Evolutionary conservation across 306 rosid species (phyloP), one percentile per base, ranked within the genome.

Genomic region (Malus sieversii): DNA sequence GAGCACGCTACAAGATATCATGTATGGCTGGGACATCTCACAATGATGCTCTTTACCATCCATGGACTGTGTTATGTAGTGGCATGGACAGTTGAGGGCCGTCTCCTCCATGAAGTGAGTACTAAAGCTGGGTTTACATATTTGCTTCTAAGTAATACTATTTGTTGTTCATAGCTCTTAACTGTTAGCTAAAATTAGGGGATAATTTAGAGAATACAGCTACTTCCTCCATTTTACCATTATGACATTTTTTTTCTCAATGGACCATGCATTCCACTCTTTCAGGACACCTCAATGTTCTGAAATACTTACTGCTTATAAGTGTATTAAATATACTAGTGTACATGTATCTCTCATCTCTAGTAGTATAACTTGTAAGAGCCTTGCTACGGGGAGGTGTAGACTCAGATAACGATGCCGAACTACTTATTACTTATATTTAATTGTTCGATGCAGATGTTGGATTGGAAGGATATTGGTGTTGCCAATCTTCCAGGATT

Each of bases 1-100:
- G 98, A 94, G 84, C 97, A 92, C 35, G 98, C 98, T 45, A 77
- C 97, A 30, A 87, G 59, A 75, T 94, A 94, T 79, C 98, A 94
- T 80, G 97, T 94, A 6, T 94, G 98, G 98, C 84, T 92, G 72
- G 98, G 98, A 76, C 98, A 94, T 82, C 95, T 94, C 60, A 92
- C 97, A n/a, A 94, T 94, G 98, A 78, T 77, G 75, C 33, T 94
- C 46, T 94, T 94, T 73, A 90, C 96, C 57, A 80, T 90, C 85
- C 98, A 94, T n/a, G 96, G 97, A 55, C 87, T 92, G 25, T 77
- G 84, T 40, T 92, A 81, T 75, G 69, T 84, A 19, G 58, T 84
- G 53, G 85, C 75, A 51, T 94, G 98, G 98, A 18, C 75, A 27
- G 85, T 94, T 64, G 82, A 89, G 5, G 97, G 97, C n/a, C 80